A percentile compares a stretch with the other conserved stretches of the same genome.
Evolutionary conservation across 768 basidiomycete species (phyloP).

Genomic region (Calocybe gangraenosa): DNA sequence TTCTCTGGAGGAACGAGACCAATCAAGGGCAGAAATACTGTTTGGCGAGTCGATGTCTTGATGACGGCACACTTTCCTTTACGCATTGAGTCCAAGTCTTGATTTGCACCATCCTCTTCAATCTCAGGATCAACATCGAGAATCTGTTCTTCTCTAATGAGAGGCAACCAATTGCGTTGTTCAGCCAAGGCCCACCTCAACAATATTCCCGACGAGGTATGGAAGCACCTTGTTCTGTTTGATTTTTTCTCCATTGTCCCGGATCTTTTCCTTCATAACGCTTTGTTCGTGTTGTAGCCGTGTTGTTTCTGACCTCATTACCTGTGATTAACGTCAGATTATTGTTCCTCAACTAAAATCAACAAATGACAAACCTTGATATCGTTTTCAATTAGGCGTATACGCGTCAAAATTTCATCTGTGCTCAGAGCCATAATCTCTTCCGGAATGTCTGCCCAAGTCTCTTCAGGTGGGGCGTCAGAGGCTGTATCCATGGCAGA

Average conservation of each 20-base stretch:
- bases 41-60: slow-evolving; percentile 98
- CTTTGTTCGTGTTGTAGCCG: slow-evolving; percentile 91
- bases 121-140: slow-evolving; percentile 91
- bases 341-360: neutral
- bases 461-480: slow-evolving; percentile 68
- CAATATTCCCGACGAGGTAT: slow-evolving; percentile 96
- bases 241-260: slow-evolving; percentile 96
- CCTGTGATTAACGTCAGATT: slow-evolving; percentile 42
- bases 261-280: slow-evolving; percentile 98
- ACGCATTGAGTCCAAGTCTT: slow-evolving; percentile 92
- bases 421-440: slow-evolving; percentile 75
- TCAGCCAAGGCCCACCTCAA: slow-evolving; percentile 64
- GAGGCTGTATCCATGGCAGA: slow-evolving; percentile 72
- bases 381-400: slow-evolving; percentile 94
- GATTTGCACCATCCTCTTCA: slow-evolving; percentile 93
- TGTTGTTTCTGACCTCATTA: slow-evolving; percentile 94
- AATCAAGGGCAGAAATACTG: slow-evolving; percentile 96
- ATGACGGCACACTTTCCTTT: slow-evolving; percentile 98
- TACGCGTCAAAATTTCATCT: slow-evolving; percentile 87
- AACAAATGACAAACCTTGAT: slow-evolving; percentile 60
- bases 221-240: slow-evolving; percentile 99
- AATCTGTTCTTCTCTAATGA: slow-evolving; percentile 50
- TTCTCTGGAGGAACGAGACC: slow-evolving; percentile 93
- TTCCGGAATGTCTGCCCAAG: slow-evolving; percentile 88
- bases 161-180: slow-evolving; percentile 6